These are phyloP conservation scores for Penicillium sclerotigenum DNA, from an alignment of 2,329 filamentous ascomycete genomes.

Conservation along the genomic window DNA sequence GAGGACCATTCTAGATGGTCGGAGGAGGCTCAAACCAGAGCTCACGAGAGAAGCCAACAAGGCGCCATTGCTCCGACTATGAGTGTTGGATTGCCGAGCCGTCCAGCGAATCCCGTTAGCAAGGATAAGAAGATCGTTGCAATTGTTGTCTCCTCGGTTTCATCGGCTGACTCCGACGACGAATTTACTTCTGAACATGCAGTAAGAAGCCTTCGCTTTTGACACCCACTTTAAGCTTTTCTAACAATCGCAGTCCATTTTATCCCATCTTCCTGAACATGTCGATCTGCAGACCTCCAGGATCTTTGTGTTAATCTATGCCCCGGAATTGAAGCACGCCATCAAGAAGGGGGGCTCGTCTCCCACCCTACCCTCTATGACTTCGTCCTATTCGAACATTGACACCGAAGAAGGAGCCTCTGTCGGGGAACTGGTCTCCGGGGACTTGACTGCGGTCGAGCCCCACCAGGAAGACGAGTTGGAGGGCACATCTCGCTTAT, in stretches of 20 bases:
- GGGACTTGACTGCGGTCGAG: conserved; percentile 50
- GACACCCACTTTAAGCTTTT: neutral
- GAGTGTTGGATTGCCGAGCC: conserved; percentile 33
- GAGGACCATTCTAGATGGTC: conserved; percentile 89
- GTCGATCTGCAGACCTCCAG: conserved; percentile 70
- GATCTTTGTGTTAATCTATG: conserved; percentile 86
- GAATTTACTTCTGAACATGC: conserved; percentile 70
- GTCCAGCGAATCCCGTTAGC: conserved; percentile 28
- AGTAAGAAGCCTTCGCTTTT: conserved; percentile 53
- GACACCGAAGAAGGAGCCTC: conserved; percentile 62
- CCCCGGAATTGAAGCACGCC: conserved; percentile 70
- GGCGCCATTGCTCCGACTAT: conserved; percentile 23
- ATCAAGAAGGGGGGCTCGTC: conserved; percentile 40
- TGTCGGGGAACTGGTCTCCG: conserved; percentile 46
- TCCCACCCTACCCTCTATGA: conserved; percentile 60
- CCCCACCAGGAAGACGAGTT: conserved; percentile 48
- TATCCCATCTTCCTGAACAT: conserved; percentile 80
- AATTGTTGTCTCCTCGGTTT: conserved; percentile 75
- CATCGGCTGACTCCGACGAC: conserved; percentile 54
- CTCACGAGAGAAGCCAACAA: conserved; percentile 34
- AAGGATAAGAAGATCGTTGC: conserved; percentile 74
- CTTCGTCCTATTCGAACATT: conserved; percentile 88
- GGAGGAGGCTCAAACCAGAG: conserved; percentile 75
- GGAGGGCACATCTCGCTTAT: conserved; percentile 58
- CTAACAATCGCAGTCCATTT: conserved; percentile 61